Percentiles rank a stretch among this genome's conserved stretches.
These are phyloP conservation scores for Fusarium sterilihyphosum DNA, from an alignment of 2,329 filamentous ascomycete genomes.

Conservation along the genomic window DNA sequence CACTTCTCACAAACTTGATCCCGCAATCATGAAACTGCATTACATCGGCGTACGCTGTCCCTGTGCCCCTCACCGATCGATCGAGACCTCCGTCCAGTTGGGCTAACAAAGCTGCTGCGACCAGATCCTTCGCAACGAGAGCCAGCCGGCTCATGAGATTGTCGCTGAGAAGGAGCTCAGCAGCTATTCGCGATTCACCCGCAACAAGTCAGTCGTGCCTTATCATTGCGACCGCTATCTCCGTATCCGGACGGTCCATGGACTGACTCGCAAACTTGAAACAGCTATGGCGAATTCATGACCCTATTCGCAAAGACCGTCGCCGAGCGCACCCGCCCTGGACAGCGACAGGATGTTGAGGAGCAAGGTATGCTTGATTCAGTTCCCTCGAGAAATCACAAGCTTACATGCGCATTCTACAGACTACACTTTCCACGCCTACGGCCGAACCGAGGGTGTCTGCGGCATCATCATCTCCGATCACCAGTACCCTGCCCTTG, in stretches of 20 bases:
- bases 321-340: conserved; percentile 84
- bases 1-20: background rate
- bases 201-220: conserved; percentile 66
- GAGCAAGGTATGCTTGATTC: conserved; percentile 68
- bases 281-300: conserved; percentile 73
- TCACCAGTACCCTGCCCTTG: conserved; percentile 78
- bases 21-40: conserved; percentile 79
- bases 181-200: conserved; percentile 83
- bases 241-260: background rate
- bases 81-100: conserved; percentile 26
- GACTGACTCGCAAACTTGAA: conserved; percentile 23
- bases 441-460: conserved; percentile 78
- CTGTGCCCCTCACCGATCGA: conserved; percentile 41
- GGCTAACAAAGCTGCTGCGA: conserved; percentile 38
- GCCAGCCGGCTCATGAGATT: conserved; percentile 80
- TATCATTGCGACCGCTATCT: background rate
- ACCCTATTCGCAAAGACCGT: conserved; percentile 87
- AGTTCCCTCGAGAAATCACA: background rate
- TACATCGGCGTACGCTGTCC: conserved; percentile 80
- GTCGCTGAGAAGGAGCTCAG: conserved; percentile 80
- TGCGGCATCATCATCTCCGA: conserved; percentile 82
- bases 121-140: conserved; percentile 84
- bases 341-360: conserved; percentile 85
- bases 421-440: conserved; percentile 81
- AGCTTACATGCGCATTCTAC: conserved; percentile 27